Conservation (phyloP, 345 rosid genomes). For the Bretschneidera sinensis region DNA sequence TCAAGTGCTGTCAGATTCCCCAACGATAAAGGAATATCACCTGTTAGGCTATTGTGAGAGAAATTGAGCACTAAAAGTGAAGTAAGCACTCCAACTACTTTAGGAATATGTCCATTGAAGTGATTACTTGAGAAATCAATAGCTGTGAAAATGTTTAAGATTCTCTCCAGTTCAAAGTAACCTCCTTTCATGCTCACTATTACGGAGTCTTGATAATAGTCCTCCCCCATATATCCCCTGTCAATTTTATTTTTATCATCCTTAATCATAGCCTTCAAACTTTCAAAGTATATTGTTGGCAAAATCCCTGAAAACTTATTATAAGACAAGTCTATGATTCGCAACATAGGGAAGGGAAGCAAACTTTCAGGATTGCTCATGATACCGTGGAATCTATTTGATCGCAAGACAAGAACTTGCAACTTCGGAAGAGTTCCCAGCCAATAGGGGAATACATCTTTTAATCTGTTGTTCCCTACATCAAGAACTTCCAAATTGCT, state of each 20-base stretch:
- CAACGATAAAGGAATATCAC: neutral
- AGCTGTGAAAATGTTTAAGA: slow-evolving; percentile 21
- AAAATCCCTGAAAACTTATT: neutral
- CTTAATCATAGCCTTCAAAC: too few species aligned
- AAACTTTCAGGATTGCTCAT: neutral
- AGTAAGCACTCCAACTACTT: neutral
- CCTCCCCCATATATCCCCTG: neutral
- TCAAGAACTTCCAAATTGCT: slow-evolving; percentile 2
- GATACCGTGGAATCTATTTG: neutral
- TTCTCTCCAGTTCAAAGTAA: neutral
- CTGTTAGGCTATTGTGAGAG: slow-evolving; percentile 8
- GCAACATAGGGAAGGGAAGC: neutral
- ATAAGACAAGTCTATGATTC: neutral
- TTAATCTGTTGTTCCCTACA: slow-evolving; percentile 12
- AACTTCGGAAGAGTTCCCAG: slow-evolving; percentile 15
- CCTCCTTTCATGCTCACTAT: slow-evolving; percentile 9
- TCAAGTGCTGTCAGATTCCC: neutral
- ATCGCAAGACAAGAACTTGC: slow-evolving; percentile 1
- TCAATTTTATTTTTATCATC: too few species aligned
- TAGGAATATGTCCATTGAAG: slow-evolving; percentile 4
- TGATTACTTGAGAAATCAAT: slow-evolving; percentile 6
- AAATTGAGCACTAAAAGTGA: slow-evolving; percentile 4
- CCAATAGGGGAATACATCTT: slow-evolving; percentile 23
- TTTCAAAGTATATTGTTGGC: neutral
- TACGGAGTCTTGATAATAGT: slow-evolving; percentile 2